Evolutionary conservation across 1,284 basidiomycete species (phyloP).

Genomic region (Ganoderma lucidum): DNA sequence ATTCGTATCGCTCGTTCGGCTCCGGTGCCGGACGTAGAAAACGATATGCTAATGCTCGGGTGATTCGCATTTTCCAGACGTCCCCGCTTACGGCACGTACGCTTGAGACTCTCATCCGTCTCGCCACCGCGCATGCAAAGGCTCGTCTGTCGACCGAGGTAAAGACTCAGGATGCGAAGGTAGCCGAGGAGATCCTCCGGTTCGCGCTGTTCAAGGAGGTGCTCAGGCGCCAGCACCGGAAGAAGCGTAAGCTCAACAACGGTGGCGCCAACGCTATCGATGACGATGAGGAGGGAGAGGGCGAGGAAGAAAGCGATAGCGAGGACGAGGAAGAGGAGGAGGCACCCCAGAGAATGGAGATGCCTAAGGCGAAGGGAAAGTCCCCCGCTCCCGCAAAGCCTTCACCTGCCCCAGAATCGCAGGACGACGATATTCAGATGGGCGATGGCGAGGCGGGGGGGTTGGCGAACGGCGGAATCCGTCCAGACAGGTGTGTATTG

Average conservation of each 20-base stretch:
- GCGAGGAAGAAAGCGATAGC: slow-evolving; percentile 58
- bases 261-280: slow-evolving; percentile 51
- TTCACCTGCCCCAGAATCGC: slow-evolving; percentile 38
- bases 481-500: slow-evolving; percentile 62
- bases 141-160: slow-evolving; percentile 89
- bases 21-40: background rate
- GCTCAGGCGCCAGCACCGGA: slow-evolving; percentile 78
- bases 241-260: slow-evolving; percentile 83
- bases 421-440: slow-evolving; percentile 72
- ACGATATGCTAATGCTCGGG: slow-evolving; percentile 9
- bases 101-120: slow-evolving; percentile 97
- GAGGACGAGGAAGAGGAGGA: slow-evolving; percentile 62
- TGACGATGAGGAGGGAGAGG: slow-evolving; percentile 53
- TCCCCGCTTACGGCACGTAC: slow-evolving; percentile 98
- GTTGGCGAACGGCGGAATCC: slow-evolving; percentile 52
- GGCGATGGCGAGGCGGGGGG: slow-evolving; percentile 51
- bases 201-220: slow-evolving; percentile 99
- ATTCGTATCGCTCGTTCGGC: background rate
- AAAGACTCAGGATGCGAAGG: slow-evolving; percentile 86
- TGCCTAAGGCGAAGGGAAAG: slow-evolving; percentile 44
- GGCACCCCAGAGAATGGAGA: slow-evolving; percentile 60
- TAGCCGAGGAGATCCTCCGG: slow-evolving; percentile 95
- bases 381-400: slow-evolving; percentile 21
- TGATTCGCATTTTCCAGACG: slow-evolving; percentile 72
- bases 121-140: slow-evolving; percentile 98